These are phyloP conservation scores for Waltergamsia citrina DNA, from an alignment of 2,329 filamentous ascomycete genomes.

Conservation along the genomic window DNA sequence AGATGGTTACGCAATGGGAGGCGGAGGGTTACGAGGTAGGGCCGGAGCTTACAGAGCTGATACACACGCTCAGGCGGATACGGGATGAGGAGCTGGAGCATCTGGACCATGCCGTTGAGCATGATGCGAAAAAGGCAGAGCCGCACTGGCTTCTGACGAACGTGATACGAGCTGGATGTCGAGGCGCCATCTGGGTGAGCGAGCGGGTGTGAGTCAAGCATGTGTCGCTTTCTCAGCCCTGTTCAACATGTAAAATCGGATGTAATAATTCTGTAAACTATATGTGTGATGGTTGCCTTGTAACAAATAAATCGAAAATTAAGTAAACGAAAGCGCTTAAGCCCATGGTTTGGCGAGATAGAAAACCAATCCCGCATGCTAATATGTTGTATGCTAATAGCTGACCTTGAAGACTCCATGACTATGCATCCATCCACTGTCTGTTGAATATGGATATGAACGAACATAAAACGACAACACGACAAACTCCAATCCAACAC, in stretches of 20 bases:
- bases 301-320: too few species aligned
- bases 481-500: conserved; percentile 1
- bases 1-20: conserved; percentile 72
- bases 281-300: not conserved
- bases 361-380: too few species aligned
- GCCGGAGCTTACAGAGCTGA: conserved; percentile 63
- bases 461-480: too few species aligned
- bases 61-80: conserved; percentile 69
- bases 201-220: conserved; percentile 48
- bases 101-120: conserved; percentile 86
- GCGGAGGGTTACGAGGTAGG: conserved; percentile 70
- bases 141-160: conserved; percentile 85
- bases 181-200: conserved; percentile 86
- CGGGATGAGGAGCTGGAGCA: conserved; percentile 96
- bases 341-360: too few species aligned
- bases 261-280: not conserved
- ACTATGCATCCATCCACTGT: too few species aligned
- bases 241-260: not conserved
- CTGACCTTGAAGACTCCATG: too few species aligned
- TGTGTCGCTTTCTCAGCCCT: not conserved
- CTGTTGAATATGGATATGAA: too few species aligned
- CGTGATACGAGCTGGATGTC: conserved; percentile 81
- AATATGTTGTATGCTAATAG: too few species aligned
- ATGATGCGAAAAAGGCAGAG: conserved; percentile 82
- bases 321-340: too few species aligned